A percentile compares a stretch with the other conserved stretches of the same genome.
Conservation (phyloP, 2,329 filamentous ascomycete species). For the Aquanectria penicillioides region DNA sequence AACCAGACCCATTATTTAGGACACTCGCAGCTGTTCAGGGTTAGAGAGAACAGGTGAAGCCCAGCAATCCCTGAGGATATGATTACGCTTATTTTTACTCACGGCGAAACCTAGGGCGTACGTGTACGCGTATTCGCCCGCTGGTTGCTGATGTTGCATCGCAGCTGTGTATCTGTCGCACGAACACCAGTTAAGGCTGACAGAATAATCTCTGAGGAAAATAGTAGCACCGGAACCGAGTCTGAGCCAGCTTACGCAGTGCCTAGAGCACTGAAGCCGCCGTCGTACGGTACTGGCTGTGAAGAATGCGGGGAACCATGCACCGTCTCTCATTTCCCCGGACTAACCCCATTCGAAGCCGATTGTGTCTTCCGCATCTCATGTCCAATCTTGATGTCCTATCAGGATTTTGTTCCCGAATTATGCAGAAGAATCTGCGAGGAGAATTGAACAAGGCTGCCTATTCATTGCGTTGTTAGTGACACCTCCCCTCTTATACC, state of each 20-base stretch:
- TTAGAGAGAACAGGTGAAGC: no score
- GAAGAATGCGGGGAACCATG: conserved; percentile 19
- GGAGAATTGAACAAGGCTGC: not conserved
- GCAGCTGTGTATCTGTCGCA: no score
- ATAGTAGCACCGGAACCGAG: conserved; percentile 4
- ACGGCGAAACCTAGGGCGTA: no score
- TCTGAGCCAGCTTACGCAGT: not conserved
- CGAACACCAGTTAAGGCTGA: no score
- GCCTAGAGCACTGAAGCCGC: not conserved
- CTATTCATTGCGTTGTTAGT: not conserved
- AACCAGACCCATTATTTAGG: no score
- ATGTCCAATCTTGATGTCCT: not conserved
- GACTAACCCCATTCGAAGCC: conserved; percentile 9
- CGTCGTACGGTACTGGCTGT: not conserved
- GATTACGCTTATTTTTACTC: no score
- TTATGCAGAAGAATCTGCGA: not conserved
- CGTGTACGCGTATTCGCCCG: no score
- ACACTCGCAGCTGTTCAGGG: no score
- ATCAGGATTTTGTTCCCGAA: not conserved
- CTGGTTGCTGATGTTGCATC: no score
- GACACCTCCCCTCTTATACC: not conserved
- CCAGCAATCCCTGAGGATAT: no score
- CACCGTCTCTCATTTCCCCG: not conserved
- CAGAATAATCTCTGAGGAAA: no score
- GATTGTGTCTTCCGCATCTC: not conserved